These are phyloP conservation scores for Trichoderma polysporum DNA, from an alignment of 2,329 filamentous ascomycete species.

Conservation along the genomic window DNA sequence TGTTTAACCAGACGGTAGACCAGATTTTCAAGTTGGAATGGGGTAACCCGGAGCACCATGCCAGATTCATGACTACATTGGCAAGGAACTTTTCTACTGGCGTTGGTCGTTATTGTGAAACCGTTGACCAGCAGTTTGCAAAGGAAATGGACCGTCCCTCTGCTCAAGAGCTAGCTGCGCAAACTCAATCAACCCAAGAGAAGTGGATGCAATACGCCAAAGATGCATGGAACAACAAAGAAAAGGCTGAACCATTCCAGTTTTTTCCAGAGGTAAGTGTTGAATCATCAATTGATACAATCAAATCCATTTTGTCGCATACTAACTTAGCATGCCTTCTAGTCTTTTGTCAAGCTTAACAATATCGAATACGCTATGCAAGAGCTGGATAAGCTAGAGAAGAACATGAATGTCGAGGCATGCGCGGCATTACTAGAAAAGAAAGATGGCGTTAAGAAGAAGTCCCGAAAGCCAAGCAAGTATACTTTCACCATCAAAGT, in stretches of 20 bases:
- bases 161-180: slow-evolving; percentile 78
- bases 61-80: slow-evolving; percentile 94
- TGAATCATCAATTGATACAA: neutral
- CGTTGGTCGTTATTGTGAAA: slow-evolving; percentile 85
- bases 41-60: slow-evolving; percentile 91
- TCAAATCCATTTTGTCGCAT: neutral
- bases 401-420: slow-evolving; percentile 84
- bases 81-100: slow-evolving; percentile 81
- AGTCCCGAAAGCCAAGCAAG: slow-evolving; percentile 69
- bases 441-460: slow-evolving; percentile 67
- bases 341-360: slow-evolving; percentile 98
- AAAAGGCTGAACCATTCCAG: slow-evolving; percentile 94
- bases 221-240: slow-evolving; percentile 87
- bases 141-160: slow-evolving; percentile 92
- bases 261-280: slow-evolving; percentile 81
- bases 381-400: slow-evolving; percentile 87
- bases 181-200: slow-evolving; percentile 80
- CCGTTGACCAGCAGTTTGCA: slow-evolving; percentile 79
- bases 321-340: neutral
- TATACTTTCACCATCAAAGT: slow-evolving; percentile 99
- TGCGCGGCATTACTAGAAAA: slow-evolving; percentile 80
- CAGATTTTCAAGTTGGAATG: slow-evolving; percentile 84
- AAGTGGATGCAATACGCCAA: slow-evolving; percentile 92
- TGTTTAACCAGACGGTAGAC: slow-evolving; percentile 89
- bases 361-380: slow-evolving; percentile 94